Percentiles rank a stretch among this genome's conserved stretches.
Evolutionary conservation across 768 basidiomycete species (phyloP).

Genomic region (Termitomyces heimii): DNA sequence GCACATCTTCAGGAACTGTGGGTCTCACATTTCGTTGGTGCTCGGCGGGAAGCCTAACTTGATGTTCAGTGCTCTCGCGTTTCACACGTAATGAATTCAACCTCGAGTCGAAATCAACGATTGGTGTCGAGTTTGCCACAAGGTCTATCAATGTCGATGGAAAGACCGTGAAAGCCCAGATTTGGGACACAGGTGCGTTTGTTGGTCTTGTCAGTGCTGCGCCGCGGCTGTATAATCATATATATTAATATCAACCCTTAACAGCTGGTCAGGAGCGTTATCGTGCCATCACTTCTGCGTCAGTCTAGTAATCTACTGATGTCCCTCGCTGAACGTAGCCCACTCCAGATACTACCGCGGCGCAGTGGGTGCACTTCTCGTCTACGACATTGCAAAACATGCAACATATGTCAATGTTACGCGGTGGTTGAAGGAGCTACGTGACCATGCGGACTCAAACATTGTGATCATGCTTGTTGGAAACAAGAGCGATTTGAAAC

Average conservation of each 20-base stretch:
- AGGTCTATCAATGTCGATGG: slow-evolving; percentile 92
- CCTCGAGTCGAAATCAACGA: slow-evolving; percentile 97
- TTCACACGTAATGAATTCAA: slow-evolving; percentile 99
- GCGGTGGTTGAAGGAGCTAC: slow-evolving; percentile 95
- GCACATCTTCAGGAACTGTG: slow-evolving; percentile 52
- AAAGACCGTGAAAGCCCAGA: slow-evolving; percentile 96
- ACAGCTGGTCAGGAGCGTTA: slow-evolving; percentile 97
- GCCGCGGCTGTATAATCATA: not conserved
- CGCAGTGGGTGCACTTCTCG: slow-evolving; percentile 87
- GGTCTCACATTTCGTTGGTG: slow-evolving; percentile 18
- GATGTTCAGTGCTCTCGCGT: slow-evolving; percentile 84
- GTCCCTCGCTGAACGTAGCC: not conserved
- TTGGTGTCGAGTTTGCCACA: slow-evolving; percentile 98
- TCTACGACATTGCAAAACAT: slow-evolving; percentile 93
- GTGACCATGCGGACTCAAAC: slow-evolving; percentile 91
- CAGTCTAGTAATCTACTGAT: slow-evolving; percentile 22
- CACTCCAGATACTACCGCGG: slow-evolving; percentile 87
- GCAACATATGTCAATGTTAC: slow-evolving; percentile 92
- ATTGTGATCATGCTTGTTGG: slow-evolving; percentile 96
- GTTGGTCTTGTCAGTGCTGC: slow-evolving; percentile 1
- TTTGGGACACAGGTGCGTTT: slow-evolving; percentile 94
- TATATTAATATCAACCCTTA: slow-evolving; percentile 3
- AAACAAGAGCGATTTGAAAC: slow-evolving; percentile 99
- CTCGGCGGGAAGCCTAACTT: slow-evolving; percentile 8
- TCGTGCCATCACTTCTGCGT: slow-evolving; percentile 97